Evolutionary conservation across 192 early-diverging fungal genomes (phyloP), one percentile per base, ranked within the genome.

Genomic region (Linnemannia hyalina): DNA sequence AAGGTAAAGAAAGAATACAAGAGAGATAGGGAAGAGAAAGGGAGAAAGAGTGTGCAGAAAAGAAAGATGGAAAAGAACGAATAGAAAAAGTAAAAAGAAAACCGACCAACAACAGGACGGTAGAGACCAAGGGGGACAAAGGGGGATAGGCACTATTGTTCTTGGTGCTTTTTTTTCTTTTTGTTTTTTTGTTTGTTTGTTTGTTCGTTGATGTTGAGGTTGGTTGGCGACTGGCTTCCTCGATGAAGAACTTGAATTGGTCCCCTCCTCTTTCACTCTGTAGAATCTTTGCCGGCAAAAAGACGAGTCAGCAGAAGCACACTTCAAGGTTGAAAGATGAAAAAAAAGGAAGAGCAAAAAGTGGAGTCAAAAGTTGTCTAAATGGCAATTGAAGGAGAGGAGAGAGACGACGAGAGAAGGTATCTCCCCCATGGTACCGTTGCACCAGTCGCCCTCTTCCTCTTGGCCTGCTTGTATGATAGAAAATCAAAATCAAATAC

Each of bases 401-500:
- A 11, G n/a, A 11, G n/a, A 26, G 55, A 60, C 23, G n/a, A 65
- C 10, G 6, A 32, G 60, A 65, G 29, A 65, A 65, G 13, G 60
- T 65, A 65, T 65, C 26, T 65, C 60, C 60, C 29, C 29, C n/a
- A 57, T 32, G 60, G 60, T 65, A 65, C 60, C 29, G 60, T 65
- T 65, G 60, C 60, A 65, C 60, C 60, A 65, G 60, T 65, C 44
- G 26, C 11, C 11, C 60, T 65, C n/a, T 15, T 70, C 35, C 26
- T 15, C 35, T 69, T 69, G 13, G 0, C 29, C 29, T 36, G 4
- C n/a, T 60, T 60, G 23, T 1, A 11, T 10, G 55, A 26, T 65
- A 32, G 60, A 65, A 65, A 32, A 29, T 29, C 26, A 32, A 26
- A 60, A 10, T 5, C 23, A 26, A 60, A 60, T 10, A 57, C 1